Conservation (phyloP, 129 eudicot species). For the Mikania micrantha region DNA sequence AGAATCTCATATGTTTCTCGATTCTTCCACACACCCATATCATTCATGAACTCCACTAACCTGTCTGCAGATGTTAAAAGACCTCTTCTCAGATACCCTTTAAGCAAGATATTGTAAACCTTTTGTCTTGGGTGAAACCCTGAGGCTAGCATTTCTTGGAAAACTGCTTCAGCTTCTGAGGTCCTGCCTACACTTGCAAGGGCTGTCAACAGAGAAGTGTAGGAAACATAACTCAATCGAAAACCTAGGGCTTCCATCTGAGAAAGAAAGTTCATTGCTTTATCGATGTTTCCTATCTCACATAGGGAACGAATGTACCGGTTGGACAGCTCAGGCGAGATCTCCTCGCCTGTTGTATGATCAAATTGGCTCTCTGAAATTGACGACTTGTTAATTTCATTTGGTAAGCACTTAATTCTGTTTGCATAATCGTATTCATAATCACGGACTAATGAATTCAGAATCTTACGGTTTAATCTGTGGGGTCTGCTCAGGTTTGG, state of each 20-base stretch:
- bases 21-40: slow-evolving; percentile 34
- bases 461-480: neutral
- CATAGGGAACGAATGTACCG: slow-evolving; percentile 41
- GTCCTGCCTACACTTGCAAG: slow-evolving; percentile 65
- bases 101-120: slow-evolving; percentile 50
- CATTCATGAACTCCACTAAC: slow-evolving; percentile 33
- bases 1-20: slow-evolving; percentile 64
- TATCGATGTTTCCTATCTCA: slow-evolving; percentile 42
- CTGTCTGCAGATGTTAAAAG: slow-evolving; percentile 41
- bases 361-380: slow-evolving; percentile 4
- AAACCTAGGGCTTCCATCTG: slow-evolving; percentile 67
- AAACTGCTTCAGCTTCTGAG: slow-evolving; percentile 62
- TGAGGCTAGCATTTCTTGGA: slow-evolving; percentile 44
- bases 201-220: slow-evolving; percentile 36
- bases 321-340: slow-evolving; percentile 47
- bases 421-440: neutral
- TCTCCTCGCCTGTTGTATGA: slow-evolving; percentile 31
- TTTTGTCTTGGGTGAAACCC: slow-evolving; percentile 45
- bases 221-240: slow-evolving; percentile 35
- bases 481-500: neutral
- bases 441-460: neutral
- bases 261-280: slow-evolving; percentile 54
- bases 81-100: slow-evolving; percentile 60
- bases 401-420: neutral
- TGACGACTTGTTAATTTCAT: slow-evolving; percentile 5